These are phyloP conservation scores for Pichia insulana DNA, from an alignment of 805 yeast genomes.

Conservation along the genomic window DNA sequence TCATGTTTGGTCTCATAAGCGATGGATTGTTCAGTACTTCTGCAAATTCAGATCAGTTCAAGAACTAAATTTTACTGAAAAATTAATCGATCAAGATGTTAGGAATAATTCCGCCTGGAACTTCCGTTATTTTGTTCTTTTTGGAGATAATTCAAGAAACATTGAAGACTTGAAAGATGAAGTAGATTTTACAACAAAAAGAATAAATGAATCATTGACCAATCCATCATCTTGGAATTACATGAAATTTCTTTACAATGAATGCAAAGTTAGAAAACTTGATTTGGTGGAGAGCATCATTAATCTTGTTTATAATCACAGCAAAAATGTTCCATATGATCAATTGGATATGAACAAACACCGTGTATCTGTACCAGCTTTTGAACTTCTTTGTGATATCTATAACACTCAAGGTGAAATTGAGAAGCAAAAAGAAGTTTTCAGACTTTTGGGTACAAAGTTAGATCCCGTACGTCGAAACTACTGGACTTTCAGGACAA, in stretches of 20 bases:
- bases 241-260: constrained; percentile 24
- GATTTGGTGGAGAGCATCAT: constrained; percentile 21
- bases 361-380: constrained; percentile 46
- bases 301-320: constrained; percentile 34
- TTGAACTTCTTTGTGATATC: constrained; percentile 52
- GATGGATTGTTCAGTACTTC: constrained; percentile 67
- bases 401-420: constrained; percentile 27
- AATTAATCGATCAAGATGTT: constrained; percentile 50
- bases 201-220: constrained; percentile 59
- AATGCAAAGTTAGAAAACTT: constrained; percentile 38
- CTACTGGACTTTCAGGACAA: constrained; percentile 22
- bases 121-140: constrained; percentile 59
- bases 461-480: constrained; percentile 25
- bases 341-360: constrained; percentile 1
- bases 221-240: constrained; percentile 87
- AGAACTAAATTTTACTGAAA: constrained; percentile 46
- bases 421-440: constrained; percentile 35
- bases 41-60: constrained; percentile 33
- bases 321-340: constrained; percentile 13
- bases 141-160: constrained; percentile 17
- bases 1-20: constrained; percentile 91
- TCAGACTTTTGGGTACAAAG: constrained; percentile 38
- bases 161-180: constrained; percentile 34
- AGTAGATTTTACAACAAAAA: constrained; percentile 38
- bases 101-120: constrained; percentile 93